Conservation (phyloP, 2,329 filamentous ascomycete species). For the Cryphonectria japonica region DNA sequence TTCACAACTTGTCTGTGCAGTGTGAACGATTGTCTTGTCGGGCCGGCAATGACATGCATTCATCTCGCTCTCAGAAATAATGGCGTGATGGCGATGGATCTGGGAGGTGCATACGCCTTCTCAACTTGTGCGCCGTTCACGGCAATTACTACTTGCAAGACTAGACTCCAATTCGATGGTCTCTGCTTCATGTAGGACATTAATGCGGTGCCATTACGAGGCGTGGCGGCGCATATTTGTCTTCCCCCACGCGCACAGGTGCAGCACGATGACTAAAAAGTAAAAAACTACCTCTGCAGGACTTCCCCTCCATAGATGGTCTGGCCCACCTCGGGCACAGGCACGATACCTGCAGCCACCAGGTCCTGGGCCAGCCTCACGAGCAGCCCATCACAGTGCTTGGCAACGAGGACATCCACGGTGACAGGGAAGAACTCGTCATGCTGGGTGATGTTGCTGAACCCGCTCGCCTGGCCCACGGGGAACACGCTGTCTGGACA, state of each 20-base stretch:
- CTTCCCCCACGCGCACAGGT: too few relatives aligned
- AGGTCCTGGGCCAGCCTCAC: constrained; percentile 57
- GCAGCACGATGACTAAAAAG: not conserved
- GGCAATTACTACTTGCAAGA: too few relatives aligned
- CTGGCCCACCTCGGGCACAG: constrained; percentile 47
- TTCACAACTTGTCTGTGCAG: too few relatives aligned
- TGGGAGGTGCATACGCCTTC: not conserved
- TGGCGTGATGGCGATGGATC: not conserved
- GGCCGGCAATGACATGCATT: not conserved
- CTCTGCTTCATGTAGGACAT: not conserved
- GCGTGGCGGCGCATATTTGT: too few relatives aligned
- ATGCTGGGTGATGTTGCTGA: constrained; percentile 47
- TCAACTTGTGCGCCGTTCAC: not conserved
- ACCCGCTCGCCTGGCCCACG: constrained; percentile 43
- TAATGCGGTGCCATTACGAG: not conserved
- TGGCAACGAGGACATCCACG: constrained; percentile 59
- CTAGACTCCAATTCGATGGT: not conserved
- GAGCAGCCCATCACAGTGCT: constrained; percentile 64
- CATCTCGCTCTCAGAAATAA: not conserved
- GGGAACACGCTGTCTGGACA: constrained; percentile 48
- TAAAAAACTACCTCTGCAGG: constrained; percentile 18
- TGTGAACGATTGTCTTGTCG: too few relatives aligned
- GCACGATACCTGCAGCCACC: constrained; percentile 51
- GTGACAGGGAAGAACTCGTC: constrained; percentile 59
- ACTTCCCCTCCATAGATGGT: constrained; percentile 35